Conservation (phyloP, 2,329 filamentous ascomycete species). For the Polytolypa hystricis region DNA sequence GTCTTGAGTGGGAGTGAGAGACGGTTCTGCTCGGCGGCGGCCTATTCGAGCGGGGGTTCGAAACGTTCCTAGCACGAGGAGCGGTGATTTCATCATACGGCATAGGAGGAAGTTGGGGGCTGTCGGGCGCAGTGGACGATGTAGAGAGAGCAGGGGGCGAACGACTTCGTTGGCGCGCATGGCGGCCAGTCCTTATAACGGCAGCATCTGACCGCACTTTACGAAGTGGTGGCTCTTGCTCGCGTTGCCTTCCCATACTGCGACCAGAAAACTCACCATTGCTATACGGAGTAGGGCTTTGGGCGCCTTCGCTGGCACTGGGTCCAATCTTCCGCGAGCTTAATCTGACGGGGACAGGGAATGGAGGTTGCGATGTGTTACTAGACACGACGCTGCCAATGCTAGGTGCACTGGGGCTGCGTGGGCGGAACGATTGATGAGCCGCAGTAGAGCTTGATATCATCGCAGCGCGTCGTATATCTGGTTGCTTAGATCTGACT, state of each 20-base stretch:
- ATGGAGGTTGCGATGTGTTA: conserved; percentile 52
- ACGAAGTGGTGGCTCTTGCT: conserved; percentile 53
- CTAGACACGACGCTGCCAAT: conserved; percentile 28
- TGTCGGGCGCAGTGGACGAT: conserved; percentile 57
- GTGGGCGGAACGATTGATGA: conserved; percentile 49
- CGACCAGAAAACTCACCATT: conserved; percentile 46
- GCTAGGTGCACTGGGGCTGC: conserved; percentile 36
- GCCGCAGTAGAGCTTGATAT: conserved; percentile 67
- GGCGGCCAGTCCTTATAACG: conserved; percentile 46
- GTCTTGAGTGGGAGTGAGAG: conserved; percentile 21
- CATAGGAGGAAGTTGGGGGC: conserved; percentile 59
- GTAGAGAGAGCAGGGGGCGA: conserved; percentile 49
- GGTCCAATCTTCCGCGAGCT: conserved; percentile 68
- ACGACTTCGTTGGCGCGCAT: conserved; percentile 33
- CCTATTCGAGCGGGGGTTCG: conserved; percentile 17
- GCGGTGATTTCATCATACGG: conserved; percentile 60
- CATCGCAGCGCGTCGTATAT: conserved; percentile 67
- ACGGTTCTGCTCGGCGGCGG: conserved; percentile 16
- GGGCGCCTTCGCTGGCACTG: conserved; percentile 62
- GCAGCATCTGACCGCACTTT: conserved; percentile 77
- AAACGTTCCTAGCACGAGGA: conserved; percentile 25
- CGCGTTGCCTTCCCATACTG: conserved; percentile 42
- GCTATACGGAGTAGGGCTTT: conserved; percentile 59
- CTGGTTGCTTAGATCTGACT: conserved; percentile 41
- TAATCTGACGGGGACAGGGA: conserved; percentile 79